Percentiles rank a stretch among this genome's conserved stretches.
Evolutionary conservation across 1,284 basidiomycete genomes (phyloP).

Genomic region (Apiotrichum gamsii): DNA sequence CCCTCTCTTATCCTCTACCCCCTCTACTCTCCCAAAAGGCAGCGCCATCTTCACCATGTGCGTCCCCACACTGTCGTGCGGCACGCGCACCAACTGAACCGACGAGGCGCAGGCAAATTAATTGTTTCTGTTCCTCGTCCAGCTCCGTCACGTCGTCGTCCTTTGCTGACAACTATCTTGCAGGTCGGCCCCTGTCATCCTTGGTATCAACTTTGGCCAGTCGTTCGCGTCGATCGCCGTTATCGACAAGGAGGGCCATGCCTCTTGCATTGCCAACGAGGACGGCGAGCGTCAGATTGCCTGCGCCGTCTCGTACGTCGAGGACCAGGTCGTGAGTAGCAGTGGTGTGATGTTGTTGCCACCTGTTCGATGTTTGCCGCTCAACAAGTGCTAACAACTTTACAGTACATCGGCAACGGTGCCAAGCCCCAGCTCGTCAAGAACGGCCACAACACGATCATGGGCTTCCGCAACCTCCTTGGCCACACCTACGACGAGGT

Average conservation of each 20-base stretch:
- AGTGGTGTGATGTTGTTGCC: neutral
- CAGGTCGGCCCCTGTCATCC: conserved; percentile 46
- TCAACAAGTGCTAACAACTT: neutral
- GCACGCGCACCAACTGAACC: too few relatives aligned
- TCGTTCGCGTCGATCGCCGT: conserved; percentile 92
- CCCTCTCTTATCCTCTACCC: neutral
- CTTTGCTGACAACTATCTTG: too few relatives aligned
- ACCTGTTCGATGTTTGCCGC: neutral
- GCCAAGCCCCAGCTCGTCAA: conserved; percentile 93
- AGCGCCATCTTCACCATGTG: too few relatives aligned
- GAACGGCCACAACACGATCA: conserved; percentile 90
- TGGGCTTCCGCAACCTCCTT: conserved; percentile 85
- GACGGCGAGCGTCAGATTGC: conserved; percentile 98
- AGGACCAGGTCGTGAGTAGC: conserved; percentile 73
- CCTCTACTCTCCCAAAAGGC: neutral
- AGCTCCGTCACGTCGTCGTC: neutral
- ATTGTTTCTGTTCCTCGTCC: neutral
- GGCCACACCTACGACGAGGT: conserved; percentile 66
- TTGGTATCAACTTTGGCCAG: conserved; percentile 97
- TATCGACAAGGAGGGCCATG: conserved; percentile 88
- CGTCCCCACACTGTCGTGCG: too few relatives aligned
- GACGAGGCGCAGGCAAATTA: too few relatives aligned
- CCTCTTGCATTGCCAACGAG: conserved; percentile 95
- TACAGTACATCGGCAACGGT: conserved; percentile 90
- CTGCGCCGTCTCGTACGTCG: conserved; percentile 85